Evolutionary conservation across 2,329 filamentous ascomycete species (phyloP).

Genomic region (Ascochyta clinopodiicola): DNA sequence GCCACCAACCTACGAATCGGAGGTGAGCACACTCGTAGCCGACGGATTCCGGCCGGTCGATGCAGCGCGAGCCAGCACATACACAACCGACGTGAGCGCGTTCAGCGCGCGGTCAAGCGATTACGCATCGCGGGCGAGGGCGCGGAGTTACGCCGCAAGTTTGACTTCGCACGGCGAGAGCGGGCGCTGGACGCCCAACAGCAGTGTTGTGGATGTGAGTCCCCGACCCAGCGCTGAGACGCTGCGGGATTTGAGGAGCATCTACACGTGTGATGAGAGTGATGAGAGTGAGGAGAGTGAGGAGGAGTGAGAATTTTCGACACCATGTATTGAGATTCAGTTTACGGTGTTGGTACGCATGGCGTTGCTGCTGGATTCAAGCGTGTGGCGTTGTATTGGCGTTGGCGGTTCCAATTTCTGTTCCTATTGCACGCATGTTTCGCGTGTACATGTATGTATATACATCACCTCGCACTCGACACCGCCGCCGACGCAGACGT

Average conservation of each 20-base stretch:
- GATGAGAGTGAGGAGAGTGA: constrained; percentile 25
- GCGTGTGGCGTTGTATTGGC: no score
- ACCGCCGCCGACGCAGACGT: no score
- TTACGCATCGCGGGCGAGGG: no score
- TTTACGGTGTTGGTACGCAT: no score
- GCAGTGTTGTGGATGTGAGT: constrained; percentile 48
- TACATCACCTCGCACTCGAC: no score
- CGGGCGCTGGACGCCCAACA: constrained; percentile 47
- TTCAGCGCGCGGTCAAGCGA: neutral
- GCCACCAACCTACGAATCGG: constrained; percentile 53
- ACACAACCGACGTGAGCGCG: neutral
- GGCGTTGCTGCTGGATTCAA: no score
- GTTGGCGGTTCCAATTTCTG: no score
- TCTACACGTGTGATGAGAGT: constrained; percentile 31
- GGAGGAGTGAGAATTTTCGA: no score
- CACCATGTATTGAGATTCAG: no score
- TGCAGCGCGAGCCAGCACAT: constrained; percentile 17
- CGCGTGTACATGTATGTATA: no score
- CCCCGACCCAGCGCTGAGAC: constrained; percentile 49
- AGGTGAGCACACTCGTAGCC: constrained; percentile 46
- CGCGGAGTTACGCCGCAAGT: neutral
- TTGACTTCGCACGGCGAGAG: constrained; percentile 10
- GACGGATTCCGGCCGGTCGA: constrained; percentile 53
- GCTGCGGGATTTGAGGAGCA: constrained; percentile 36
- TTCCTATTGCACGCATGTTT: no score